These are phyloP conservation scores for Nemania diffusa DNA, from an alignment of 2,329 filamentous ascomycete genomes.

Conservation along the genomic window DNA sequence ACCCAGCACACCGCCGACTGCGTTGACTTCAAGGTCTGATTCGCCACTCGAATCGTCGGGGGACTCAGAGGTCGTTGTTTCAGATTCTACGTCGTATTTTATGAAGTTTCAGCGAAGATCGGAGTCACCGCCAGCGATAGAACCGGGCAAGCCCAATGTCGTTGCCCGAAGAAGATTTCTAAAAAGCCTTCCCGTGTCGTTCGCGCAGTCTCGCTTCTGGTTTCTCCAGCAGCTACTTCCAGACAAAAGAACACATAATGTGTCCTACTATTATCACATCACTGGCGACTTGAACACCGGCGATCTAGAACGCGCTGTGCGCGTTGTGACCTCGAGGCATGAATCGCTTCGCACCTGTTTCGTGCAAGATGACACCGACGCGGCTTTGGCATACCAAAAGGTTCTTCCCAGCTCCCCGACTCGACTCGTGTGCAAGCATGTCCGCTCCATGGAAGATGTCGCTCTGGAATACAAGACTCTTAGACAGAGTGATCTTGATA, in stretches of 20 bases:
- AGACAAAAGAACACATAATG: constrained; percentile 55
- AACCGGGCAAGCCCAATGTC: too few species aligned
- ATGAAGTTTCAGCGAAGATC: too few species aligned
- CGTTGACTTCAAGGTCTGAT: too few species aligned
- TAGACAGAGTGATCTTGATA: constrained; percentile 50
- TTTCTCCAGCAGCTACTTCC: constrained; percentile 49
- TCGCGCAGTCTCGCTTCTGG: constrained; percentile 55
- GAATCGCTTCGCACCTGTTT: constrained; percentile 51
- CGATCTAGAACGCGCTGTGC: constrained; percentile 50
- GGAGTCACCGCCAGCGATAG: too few species aligned
- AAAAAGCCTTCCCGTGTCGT: too few species aligned
- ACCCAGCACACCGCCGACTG: too few species aligned
- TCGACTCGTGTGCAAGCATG: constrained; percentile 41
- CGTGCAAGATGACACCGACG: constrained; percentile 38
- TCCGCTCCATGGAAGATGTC: constrained; percentile 40
- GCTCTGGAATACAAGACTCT: constrained; percentile 49
- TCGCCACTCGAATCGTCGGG: too few species aligned
- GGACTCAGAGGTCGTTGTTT: too few species aligned
- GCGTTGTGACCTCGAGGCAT: constrained; percentile 46
- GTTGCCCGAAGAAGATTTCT: too few species aligned
- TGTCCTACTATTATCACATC: constrained; percentile 49
- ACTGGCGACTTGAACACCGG: constrained; percentile 47
- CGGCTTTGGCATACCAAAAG: constrained; percentile 43
- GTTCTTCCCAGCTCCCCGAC: constrained; percentile 43
- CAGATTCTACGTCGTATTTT: too few species aligned